Evolutionary conservation across 495 filamentous ascomycete genomes (phyloP).

Genomic region (Neurospora intermedia): DNA sequence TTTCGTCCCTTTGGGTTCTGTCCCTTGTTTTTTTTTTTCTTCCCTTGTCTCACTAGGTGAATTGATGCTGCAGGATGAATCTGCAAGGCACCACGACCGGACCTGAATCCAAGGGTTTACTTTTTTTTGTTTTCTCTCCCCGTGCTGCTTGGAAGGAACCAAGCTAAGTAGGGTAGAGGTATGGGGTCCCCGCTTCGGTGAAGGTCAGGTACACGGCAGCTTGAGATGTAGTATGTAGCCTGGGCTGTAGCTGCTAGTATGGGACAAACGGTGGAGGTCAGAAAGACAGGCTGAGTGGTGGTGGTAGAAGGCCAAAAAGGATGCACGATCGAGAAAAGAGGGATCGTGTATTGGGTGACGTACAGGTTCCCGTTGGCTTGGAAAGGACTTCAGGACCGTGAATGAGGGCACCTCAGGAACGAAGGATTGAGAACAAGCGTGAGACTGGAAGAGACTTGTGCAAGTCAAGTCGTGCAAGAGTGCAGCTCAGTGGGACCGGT

Average conservation of each 20-base stretch:
- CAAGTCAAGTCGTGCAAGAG: background rate
- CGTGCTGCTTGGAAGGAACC: background rate
- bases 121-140: background rate
- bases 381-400: no score
- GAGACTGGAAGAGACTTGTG: background rate
- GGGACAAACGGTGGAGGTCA: background rate
- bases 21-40: background rate
- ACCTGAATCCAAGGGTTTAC: background rate
- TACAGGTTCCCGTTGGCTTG: background rate
- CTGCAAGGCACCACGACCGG: background rate
- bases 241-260: background rate
- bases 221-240: background rate
- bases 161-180: background rate
- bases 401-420: no score
- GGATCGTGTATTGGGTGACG: background rate
- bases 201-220: background rate
- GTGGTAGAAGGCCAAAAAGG: background rate
- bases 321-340: background rate
- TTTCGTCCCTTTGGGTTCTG: background rate
- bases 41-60: background rate
- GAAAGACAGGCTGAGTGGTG: background rate
- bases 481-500: background rate
- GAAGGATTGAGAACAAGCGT: background rate
- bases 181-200: background rate
- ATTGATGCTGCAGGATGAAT: background rate